A percentile compares a stretch with the other conserved stretches of the same genome.
Evolutionary conservation across 495 filamentous ascomycete genomes (phyloP).

Genomic region (Collariella sp.): DNA sequence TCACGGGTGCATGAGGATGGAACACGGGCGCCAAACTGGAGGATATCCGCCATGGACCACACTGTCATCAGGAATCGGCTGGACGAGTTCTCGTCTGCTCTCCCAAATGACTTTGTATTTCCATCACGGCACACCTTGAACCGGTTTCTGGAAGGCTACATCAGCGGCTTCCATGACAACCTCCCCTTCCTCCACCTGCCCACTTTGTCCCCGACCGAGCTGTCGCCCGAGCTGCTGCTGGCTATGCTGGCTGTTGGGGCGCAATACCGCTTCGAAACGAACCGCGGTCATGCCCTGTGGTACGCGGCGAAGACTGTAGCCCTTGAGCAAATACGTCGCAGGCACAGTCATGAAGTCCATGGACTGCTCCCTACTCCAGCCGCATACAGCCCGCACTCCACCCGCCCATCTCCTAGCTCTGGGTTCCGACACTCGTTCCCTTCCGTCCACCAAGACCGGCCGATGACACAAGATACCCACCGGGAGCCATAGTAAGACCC

Average conservation of each 20-base stretch:
- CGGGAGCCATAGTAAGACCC: slow-evolving; percentile 42
- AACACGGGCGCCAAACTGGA: slow-evolving; percentile 46
- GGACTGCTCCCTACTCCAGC: slow-evolving; percentile 41
- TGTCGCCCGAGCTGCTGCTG: slow-evolving; percentile 52
- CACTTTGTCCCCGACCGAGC: slow-evolving; percentile 46
- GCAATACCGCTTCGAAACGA: slow-evolving; percentile 61
- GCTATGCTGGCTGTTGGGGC: slow-evolving; percentile 58
- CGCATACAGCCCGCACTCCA: slow-evolving; percentile 45
- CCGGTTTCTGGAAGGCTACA: slow-evolving; percentile 57
- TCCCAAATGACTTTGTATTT: slow-evolving; percentile 59
- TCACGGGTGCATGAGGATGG: slow-evolving; percentile 36
- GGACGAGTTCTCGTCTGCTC: slow-evolving; percentile 55
- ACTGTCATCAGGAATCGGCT: slow-evolving; percentile 53
- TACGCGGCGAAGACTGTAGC: slow-evolving; percentile 53
- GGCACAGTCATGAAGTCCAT: slow-evolving; percentile 44
- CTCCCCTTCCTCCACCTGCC: slow-evolving; percentile 62
- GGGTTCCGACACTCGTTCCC: slow-evolving; percentile 44
- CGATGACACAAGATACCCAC: slow-evolving; percentile 45
- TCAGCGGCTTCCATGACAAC: slow-evolving; percentile 60
- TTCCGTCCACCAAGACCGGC: slow-evolving; percentile 42
- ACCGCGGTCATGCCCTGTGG: slow-evolving; percentile 59
- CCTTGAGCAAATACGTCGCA: slow-evolving; percentile 44
- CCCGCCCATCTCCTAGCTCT: slow-evolving; percentile 42
- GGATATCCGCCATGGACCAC: slow-evolving; percentile 56
- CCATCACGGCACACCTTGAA: slow-evolving; percentile 56